A percentile compares a stretch with the other conserved stretches of the same genome.
These are phyloP conservation scores for Brasenia schreberi DNA, from an alignment of 164 flowering plant species.

Conservation along the genomic window DNA sequence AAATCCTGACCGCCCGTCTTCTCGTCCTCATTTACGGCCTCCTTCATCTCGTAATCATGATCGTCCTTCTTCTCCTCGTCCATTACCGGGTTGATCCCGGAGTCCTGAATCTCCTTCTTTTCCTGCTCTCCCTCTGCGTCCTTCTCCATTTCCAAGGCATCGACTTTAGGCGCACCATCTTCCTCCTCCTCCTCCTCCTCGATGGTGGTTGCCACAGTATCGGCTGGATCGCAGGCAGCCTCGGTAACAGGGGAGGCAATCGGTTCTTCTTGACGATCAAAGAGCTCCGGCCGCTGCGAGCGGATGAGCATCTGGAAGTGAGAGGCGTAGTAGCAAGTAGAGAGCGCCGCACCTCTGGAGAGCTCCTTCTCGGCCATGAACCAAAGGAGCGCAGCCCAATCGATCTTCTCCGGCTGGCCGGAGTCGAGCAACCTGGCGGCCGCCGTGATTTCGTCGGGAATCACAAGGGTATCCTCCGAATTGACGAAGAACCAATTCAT, in stretches of 20 bases:
- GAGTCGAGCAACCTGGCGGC: conserved; percentile 36
- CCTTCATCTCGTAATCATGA: not conserved
- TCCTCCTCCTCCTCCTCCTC: conserved; percentile 2
- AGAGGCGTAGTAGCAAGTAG: conserved; percentile 46
- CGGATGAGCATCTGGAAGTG: conserved; percentile 75
- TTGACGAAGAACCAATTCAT: conserved; percentile 76
- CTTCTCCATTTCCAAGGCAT: conserved; percentile 11
- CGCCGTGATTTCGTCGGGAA: conserved; percentile 41
- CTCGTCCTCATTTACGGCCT: not conserved
- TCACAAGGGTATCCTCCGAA: conserved; percentile 55
- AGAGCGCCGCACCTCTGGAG: conserved; percentile 11
- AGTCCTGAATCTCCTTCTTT: not conserved
- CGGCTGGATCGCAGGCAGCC: not conserved
- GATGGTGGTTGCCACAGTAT: too few species aligned
- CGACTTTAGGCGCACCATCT: conserved; percentile 10
- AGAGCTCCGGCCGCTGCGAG: conserved; percentile 33
- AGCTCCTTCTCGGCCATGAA: conserved; percentile 90
- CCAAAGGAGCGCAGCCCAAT: conserved; percentile 80
- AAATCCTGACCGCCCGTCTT: not conserved
- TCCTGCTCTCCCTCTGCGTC: conserved; percentile 9
- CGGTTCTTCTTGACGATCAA: conserved; percentile 5
- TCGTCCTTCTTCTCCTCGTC: not conserved
- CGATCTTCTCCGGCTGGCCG: conserved; percentile 65
- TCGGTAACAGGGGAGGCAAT: not conserved
- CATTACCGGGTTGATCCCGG: not conserved